Conservation (phyloP, 352 stramenopile species). For the Globisporangium lucens region DNA sequence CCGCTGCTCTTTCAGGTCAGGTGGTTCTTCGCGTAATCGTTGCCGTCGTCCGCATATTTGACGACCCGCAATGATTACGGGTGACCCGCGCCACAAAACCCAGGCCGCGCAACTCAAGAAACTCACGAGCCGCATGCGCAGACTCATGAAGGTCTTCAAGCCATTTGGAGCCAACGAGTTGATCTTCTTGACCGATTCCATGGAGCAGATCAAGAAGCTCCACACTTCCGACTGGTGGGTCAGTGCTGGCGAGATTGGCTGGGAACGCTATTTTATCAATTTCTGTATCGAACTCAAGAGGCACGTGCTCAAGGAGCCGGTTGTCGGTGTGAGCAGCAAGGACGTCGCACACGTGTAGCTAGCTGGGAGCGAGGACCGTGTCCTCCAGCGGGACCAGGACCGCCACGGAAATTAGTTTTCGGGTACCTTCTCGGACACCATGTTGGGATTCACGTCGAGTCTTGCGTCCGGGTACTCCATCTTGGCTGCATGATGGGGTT, state of each 20-base stretch:
- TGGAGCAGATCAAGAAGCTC: slow-evolving; percentile 28
- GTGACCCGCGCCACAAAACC: slow-evolving; percentile 59
- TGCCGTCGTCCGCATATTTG: slow-evolving; percentile 81
- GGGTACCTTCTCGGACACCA: no score
- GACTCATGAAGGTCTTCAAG: slow-evolving; percentile 80
- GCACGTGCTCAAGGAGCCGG: no score
- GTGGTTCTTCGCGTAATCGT: slow-evolving; percentile 76
- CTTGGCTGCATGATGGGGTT: no score
- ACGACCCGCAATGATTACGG: slow-evolving; percentile 62
- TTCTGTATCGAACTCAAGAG: slow-evolving; percentile 72
- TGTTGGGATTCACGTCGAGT: no score
- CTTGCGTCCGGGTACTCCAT: no score
- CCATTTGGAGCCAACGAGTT: slow-evolving; percentile 86
- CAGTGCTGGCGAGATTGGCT: slow-evolving; percentile 64
- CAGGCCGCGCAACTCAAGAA: slow-evolving; percentile 65
- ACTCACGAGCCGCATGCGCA: slow-evolving; percentile 73
- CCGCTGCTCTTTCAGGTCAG: slow-evolving; percentile 10
- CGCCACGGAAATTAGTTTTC: no score
- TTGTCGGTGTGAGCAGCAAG: no score
- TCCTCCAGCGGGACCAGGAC: no score
- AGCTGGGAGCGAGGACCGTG: no score
- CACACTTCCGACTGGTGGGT: slow-evolving; percentile 53
- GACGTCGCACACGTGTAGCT: no score
- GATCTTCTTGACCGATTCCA: slow-evolving; percentile 65
- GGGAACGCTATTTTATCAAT: slow-evolving; percentile 86